Conservation (phyloP, 2,329 filamentous ascomycete species). For the Alternaria atra region DNA sequence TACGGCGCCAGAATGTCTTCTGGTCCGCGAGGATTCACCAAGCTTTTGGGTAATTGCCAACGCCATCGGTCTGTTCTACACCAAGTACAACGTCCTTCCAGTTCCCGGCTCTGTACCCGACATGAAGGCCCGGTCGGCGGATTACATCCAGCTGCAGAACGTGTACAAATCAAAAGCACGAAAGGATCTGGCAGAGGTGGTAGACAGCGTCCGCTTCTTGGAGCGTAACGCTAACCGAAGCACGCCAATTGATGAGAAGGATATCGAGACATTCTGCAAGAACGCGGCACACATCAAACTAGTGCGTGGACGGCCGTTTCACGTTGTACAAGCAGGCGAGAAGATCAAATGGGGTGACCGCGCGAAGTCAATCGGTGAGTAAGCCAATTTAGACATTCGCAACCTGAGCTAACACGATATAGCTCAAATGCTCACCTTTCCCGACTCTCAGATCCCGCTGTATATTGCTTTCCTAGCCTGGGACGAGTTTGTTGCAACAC, state of each 20-base stretch:
- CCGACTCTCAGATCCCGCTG: conserved; percentile 57
- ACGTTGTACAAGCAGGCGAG: conserved; percentile 56
- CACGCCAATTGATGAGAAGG: conserved; percentile 67
- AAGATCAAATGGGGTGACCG: conserved; percentile 58
- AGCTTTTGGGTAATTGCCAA: conserved; percentile 90
- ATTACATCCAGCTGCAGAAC: conserved; percentile 90
- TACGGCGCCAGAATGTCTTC: conserved; percentile 68
- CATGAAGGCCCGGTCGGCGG: conserved; percentile 93
- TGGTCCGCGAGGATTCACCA: conserved; percentile 59
- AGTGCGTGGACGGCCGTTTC: conserved; percentile 70
- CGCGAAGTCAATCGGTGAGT: conserved; percentile 63
- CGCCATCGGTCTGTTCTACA: conserved; percentile 80
- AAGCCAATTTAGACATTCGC: not conserved
- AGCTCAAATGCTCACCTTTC: conserved; percentile 53
- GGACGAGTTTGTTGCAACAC: conserved; percentile 57
- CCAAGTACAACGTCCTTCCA: conserved; percentile 76
- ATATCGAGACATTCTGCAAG: conserved; percentile 94
- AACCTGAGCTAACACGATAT: conserved; percentile 16
- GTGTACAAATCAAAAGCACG: conserved; percentile 92
- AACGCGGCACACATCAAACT: conserved; percentile 93
- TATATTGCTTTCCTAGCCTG: conserved; percentile 63
- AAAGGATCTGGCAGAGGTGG: conserved; percentile 78
- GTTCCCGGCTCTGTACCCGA: conserved; percentile 89
- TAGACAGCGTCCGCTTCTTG: conserved; percentile 67
- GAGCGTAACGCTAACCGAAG: conserved; percentile 62